Conservation (phyloP, 108 stramenopile genomes). For the Skeletonema marinoi region DNA sequence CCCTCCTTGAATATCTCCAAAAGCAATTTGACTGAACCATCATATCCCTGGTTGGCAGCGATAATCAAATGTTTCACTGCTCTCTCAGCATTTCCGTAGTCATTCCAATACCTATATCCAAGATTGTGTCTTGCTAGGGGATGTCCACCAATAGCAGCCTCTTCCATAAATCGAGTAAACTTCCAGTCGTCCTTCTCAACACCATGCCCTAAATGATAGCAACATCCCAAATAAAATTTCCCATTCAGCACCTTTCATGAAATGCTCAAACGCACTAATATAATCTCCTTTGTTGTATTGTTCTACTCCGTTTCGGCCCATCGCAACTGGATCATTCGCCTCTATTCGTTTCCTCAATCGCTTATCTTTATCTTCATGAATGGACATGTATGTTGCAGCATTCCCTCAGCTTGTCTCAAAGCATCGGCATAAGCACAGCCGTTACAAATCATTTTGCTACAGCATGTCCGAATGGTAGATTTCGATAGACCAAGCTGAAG, state of each 20-base stretch:
- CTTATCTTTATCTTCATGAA: too few relatives aligned
- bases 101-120: neutral
- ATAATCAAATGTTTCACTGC: conserved; percentile 1
- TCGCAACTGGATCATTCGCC: neutral
- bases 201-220: neutral
- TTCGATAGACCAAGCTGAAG: too few relatives aligned
- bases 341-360: too few relatives aligned
- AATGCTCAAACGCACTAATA: neutral
- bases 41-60: neutral
- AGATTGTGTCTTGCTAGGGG: neutral
- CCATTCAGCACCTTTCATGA: neutral
- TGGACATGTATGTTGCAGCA: too few relatives aligned
- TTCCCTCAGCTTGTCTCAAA: too few relatives aligned
- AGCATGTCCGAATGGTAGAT: too few relatives aligned
- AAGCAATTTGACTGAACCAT: neutral
- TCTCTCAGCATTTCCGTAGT: neutral
- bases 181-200: neutral
- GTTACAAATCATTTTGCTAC: too few relatives aligned
- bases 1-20: neutral
- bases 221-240: neutral
- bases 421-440: too few relatives aligned
- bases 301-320: neutral
- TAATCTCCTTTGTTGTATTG: neutral
- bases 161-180: neutral
- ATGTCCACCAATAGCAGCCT: neutral